phyloP scores from a whole-genome alignment of 306 rosid species.

The Casuarina cunninghamiana region DNA sequence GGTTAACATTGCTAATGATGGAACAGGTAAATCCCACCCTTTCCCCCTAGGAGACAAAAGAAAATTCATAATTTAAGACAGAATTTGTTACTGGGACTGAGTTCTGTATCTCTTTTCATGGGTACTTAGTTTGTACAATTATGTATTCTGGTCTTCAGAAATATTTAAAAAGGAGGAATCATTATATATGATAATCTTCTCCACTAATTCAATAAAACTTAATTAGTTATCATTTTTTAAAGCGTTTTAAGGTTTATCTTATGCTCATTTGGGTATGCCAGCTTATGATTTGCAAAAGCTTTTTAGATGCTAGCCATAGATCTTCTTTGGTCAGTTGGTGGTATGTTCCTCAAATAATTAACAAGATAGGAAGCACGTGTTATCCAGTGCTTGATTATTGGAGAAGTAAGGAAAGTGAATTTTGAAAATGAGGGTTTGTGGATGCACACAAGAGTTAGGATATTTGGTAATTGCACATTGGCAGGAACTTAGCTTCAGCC shows the following conservation, averaged over 20 bases:
- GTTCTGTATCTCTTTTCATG: neutral
- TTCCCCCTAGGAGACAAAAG: neutral
- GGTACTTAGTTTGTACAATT: neutral
- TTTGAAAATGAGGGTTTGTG: neutral
- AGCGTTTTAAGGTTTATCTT: neutral
- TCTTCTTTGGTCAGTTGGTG: neutral
- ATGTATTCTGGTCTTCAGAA: neutral
- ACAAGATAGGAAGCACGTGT: neutral
- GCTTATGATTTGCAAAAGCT: neutral
- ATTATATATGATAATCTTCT: neutral
- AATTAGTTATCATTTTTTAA: constrained; percentile 1
- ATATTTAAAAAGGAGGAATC: neutral
- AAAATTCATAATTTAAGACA: constrained; percentile 10
- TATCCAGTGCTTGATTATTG: neutral
- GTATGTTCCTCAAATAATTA: neutral
- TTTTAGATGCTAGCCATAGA: neutral
- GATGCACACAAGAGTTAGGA: neutral
- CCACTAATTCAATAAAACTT: neutral
- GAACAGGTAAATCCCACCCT: constrained; percentile 65
- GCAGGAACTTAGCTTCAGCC: constrained; percentile 5
- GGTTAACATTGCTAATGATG: constrained; percentile 91
- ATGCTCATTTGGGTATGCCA: neutral
- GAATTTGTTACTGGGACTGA: neutral
- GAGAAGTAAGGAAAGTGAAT: neutral
- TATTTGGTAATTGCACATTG: neutral